Conservation (phyloP, 179 eudicot species). For the Amaranthus tricolor region DNA sequence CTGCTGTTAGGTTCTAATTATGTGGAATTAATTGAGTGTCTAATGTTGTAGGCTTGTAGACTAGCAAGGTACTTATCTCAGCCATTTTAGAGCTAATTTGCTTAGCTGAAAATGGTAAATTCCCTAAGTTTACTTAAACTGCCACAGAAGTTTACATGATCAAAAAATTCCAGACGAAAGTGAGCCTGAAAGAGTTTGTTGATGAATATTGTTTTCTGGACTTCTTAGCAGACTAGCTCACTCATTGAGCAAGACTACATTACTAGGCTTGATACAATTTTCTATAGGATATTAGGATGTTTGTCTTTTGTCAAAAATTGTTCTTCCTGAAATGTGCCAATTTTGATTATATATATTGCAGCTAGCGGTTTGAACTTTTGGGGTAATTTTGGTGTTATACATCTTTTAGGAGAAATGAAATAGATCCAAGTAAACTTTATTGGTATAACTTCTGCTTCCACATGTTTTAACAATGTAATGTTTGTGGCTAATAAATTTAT, state of each 20-base stretch:
- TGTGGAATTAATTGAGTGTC: background rate
- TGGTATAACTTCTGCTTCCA: background rate
- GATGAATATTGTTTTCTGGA: background rate
- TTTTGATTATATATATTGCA: background rate
- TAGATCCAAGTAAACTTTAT: background rate
- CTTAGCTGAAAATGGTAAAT: too few species aligned
- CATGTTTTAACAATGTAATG: background rate
- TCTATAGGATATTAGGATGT: background rate
- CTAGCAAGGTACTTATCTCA: too few species aligned
- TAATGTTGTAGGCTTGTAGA: background rate
- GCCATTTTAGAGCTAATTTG: too few species aligned
- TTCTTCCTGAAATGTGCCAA: background rate
- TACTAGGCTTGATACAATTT: background rate
- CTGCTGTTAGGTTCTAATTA: constrained; percentile 6
- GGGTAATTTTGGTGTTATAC: background rate
- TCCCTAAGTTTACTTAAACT: too few species aligned
- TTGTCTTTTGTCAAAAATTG: too few species aligned
- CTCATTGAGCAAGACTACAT: background rate
- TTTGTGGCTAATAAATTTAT: background rate
- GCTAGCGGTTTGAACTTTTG: constrained; percentile 1
- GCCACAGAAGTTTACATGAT: background rate
- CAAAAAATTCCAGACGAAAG: background rate
- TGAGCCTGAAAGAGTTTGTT: background rate
- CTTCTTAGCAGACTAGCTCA: constrained; percentile 8
- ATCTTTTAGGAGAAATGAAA: background rate